Base-by-base conservation (phyloP, 768 basidiomycete species). In the Cyclocybe cylindracea region DNA sequence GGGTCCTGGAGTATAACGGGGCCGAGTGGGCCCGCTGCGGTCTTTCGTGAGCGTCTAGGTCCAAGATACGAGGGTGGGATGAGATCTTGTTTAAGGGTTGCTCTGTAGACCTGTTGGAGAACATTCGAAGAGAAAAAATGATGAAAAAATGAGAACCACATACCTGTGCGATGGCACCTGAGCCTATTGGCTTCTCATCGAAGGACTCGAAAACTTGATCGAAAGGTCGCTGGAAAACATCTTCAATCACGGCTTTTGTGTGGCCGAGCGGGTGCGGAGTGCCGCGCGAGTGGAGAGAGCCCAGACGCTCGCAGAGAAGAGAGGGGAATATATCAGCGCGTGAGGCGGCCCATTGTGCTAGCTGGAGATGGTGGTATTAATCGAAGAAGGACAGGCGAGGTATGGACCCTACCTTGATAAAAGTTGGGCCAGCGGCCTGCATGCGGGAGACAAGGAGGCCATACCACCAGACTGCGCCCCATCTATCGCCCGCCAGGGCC, bases 391-490 rank as follows among this genome's bases (percentile, higher is more conserved):
- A 42, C 10, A 54, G 33, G 37, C 41, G n/a, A 49, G 10, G 18
- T 31, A 32, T 14, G 42, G 39, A 18, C 37, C 73, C 49, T 61
- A 90, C 93, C 84, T 99, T 99, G 68, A 91, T 91, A 69, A 98
- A 98, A 0, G 95, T 96, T 11, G 97, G 97, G 1, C 97, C 97
- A 7, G 96, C 96, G 5, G 85, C 76, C 70, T 95, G 87, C 97
- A 99, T 98, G 67, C 86, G 87, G 39, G 70, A 73, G 6, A 94
- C 92, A 11, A 99, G 74, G 46, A 92, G 79, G n/a, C 78, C 82
- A 65, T 98, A 98, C 97, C 97, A 99, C 96, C 94, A 97, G 3
- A 94, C 79, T 1, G 93, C 94, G 35, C 94, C 94, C 92, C 92
- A 94, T 60, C 84, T 80, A 56, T 95, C 93, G 11, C 89, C 88